phyloP scores from a whole-genome alignment of 164 flowering plant genomes.

The Dillenia suffruticosa region DNA sequence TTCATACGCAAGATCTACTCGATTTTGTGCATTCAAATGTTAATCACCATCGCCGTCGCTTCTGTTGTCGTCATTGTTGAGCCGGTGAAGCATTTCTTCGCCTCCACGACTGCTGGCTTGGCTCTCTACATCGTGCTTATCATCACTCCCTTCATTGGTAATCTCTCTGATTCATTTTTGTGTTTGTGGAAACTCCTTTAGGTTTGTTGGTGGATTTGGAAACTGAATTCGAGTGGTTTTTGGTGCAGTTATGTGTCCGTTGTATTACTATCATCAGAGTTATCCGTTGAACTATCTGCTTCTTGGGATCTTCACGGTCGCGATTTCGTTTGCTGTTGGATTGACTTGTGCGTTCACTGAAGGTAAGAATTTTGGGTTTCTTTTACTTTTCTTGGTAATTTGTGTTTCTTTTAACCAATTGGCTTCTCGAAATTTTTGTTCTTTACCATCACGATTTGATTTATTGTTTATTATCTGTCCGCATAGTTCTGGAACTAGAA shows the following conservation, averaged over 20 bases:
- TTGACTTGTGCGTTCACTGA: slow-evolving; percentile 53
- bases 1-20: slow-evolving; percentile 71
- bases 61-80: slow-evolving; percentile 41
- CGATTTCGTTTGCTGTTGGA: slow-evolving; percentile 50
- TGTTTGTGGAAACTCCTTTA: not conserved
- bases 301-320: slow-evolving; percentile 49
- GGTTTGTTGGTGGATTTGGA: not conserved
- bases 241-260: slow-evolving; percentile 49
- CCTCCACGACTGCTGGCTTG: slow-evolving; percentile 38
- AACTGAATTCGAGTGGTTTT: not conserved
- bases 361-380: slow-evolving; percentile 29
- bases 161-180: not conserved
- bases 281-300: slow-evolving; percentile 62
- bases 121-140: slow-evolving; percentile 54
- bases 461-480: not conserved
- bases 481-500: no score
- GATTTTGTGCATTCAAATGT: slow-evolving; percentile 52
- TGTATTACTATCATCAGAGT: slow-evolving; percentile 49
- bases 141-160: slow-evolving; percentile 52
- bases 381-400: no score
- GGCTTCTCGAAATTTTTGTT: no score
- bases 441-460: not conserved
- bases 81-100: slow-evolving; percentile 47
- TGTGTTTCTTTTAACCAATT: no score
- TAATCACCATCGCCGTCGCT: slow-evolving; percentile 54